These are phyloP conservation scores for Chamaecrista fasciculata DNA, from an alignment of 306 rosid genomes.

Conservation along the genomic window DNA sequence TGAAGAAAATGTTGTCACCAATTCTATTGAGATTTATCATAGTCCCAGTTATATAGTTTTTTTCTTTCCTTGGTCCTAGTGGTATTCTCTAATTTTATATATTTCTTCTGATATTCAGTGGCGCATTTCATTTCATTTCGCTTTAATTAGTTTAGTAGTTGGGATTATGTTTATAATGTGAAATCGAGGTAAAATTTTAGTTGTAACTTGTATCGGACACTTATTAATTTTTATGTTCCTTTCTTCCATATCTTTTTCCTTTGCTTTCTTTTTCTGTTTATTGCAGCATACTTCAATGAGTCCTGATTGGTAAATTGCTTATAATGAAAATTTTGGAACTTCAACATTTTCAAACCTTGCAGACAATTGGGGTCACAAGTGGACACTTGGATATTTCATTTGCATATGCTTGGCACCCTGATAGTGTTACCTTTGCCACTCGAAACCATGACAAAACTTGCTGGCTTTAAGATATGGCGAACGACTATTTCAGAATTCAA, in stretches of 20 bases:
- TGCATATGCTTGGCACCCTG: slow-evolving; percentile 82
- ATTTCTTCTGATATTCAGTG: slow-evolving; percentile 44
- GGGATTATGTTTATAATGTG: neutral
- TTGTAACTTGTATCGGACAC: neutral
- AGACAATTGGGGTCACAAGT: slow-evolving; percentile 45
- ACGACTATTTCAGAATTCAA: no score
- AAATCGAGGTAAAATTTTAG: slow-evolving; percentile 1
- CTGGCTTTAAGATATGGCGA: slow-evolving; percentile 73
- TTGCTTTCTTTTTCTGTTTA: slow-evolving; percentile 11
- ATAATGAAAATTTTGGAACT: slow-evolving; percentile 17
- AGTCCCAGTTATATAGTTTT: slow-evolving; percentile 52
- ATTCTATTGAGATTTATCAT: slow-evolving; percentile 67
- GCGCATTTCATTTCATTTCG: slow-evolving; percentile 79
- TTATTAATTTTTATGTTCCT: neutral
- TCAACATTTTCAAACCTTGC: slow-evolving; percentile 28
- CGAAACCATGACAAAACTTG: slow-evolving; percentile 91
- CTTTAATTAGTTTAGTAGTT: slow-evolving; percentile 67
- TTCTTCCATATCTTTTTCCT: neutral
- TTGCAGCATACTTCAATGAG: slow-evolving; percentile 75
- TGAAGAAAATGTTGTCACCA: slow-evolving; percentile 81
- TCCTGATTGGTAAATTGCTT: slow-evolving; percentile 66
- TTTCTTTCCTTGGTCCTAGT: slow-evolving; percentile 43
- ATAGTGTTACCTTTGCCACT: slow-evolving; percentile 70
- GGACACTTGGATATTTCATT: slow-evolving; percentile 85
- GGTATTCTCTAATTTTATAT: slow-evolving; percentile 37